Percentiles rank a stretch among this genome's conserved stretches.
These are phyloP conservation scores for Salvia splendens DNA, from an alignment of 257 asterid genomes.

Conservation along the genomic window DNA sequence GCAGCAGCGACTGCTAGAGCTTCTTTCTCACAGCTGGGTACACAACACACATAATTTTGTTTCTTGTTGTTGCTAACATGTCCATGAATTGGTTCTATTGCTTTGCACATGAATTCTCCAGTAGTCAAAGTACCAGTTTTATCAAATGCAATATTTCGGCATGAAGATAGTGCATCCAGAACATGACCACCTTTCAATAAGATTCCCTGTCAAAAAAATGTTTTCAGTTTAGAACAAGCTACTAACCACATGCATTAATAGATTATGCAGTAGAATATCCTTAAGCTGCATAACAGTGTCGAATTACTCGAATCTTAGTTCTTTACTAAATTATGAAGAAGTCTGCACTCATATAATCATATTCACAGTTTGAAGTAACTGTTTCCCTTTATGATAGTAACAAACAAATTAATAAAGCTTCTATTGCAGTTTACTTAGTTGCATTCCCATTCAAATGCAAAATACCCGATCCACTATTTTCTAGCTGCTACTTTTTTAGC, in stretches of 20 bases:
- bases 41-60: constrained; percentile 68
- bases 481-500: not conserved
- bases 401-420: not conserved
- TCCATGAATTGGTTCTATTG: constrained; percentile 98
- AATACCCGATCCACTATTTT: not conserved
- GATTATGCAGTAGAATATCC: not conserved
- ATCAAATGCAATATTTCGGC: constrained; percentile 92
- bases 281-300: not conserved
- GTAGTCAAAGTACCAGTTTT: constrained; percentile 98
- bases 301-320: constrained; percentile 18
- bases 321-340: not conserved
- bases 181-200: constrained; percentile 96
- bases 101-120: constrained; percentile 96
- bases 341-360: not conserved
- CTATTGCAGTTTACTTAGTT: not conserved
- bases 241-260: constrained; percentile 3
- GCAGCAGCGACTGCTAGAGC: constrained; percentile 99
- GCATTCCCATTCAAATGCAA: constrained; percentile 8
- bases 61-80: constrained; percentile 49
- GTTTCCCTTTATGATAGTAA: not conserved
- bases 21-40: constrained; percentile 93
- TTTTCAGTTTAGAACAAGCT: constrained; percentile 3
- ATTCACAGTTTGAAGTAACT: not conserved
- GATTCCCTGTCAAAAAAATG: constrained; percentile 68
- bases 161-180: constrained; percentile 93